phyloP scores from a whole-genome alignment of 192 early-diverging fungal genomes.

The Spizellomyces punctatus region DNA sequence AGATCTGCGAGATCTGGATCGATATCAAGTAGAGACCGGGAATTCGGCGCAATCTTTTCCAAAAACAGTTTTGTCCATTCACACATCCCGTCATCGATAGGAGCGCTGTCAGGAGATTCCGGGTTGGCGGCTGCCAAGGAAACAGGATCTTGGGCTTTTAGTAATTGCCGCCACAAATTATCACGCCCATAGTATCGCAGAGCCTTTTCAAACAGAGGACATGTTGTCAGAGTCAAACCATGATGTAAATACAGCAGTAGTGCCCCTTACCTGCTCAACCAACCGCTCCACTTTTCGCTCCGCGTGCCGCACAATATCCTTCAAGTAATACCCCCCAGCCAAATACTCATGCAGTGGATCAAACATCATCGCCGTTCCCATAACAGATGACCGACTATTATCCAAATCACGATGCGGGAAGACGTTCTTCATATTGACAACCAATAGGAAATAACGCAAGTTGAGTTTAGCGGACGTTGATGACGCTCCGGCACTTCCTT shows the following conservation, averaged over 20 bases:
- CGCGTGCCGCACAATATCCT: conserved; percentile 50
- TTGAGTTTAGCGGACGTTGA: conserved; percentile 9
- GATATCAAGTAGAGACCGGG: conserved; percentile 38
- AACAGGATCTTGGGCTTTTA: conserved; percentile 28
- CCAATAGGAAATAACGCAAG: conserved; percentile 46
- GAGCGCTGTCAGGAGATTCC: neutral
- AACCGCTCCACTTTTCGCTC: conserved; percentile 46
- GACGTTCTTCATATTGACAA: conserved; percentile 36
- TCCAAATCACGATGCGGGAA: conserved; percentile 41
- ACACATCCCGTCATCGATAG: conserved; percentile 33
- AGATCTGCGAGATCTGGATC: conserved; percentile 42
- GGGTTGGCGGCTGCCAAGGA: neutral
- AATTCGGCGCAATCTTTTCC: conserved; percentile 52
- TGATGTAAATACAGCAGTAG: conserved; percentile 19
- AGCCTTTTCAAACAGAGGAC: conserved; percentile 31
- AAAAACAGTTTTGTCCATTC: conserved; percentile 59
- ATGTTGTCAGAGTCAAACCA: neutral
- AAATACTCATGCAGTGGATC: conserved; percentile 51
- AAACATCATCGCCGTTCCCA: conserved; percentile 31
- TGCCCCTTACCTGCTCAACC: conserved; percentile 49
- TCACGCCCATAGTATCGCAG: conserved; percentile 53
- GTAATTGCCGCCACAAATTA: conserved; percentile 49
- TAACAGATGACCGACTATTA: conserved; percentile 1
- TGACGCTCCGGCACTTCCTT: conserved; percentile 13
- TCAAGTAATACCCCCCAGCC: conserved; percentile 50